Evolutionary conservation across 2,329 filamentous ascomycete species (phyloP).

Genomic region (Botrytis galanthina): DNA sequence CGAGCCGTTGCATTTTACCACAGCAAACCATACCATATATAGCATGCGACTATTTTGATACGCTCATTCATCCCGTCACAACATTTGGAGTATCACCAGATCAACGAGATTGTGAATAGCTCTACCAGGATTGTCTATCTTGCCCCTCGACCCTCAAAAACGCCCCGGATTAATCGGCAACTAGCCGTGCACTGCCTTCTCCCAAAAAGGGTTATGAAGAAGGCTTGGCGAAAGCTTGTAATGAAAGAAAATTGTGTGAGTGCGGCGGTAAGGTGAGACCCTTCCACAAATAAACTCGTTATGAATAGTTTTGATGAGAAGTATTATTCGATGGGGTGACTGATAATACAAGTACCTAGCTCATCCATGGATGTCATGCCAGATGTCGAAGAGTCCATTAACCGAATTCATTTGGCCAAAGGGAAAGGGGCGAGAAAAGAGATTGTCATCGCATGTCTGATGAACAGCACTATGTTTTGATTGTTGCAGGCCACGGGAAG

Average conservation of each 20-base stretch:
- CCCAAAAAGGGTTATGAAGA: not conserved
- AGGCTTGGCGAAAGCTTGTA: slow-evolving; percentile 9
- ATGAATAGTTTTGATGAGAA: not conserved
- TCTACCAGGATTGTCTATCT: not conserved
- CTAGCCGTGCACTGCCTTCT: not conserved
- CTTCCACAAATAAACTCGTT: not conserved
- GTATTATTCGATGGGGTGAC: not conserved
- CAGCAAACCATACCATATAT: not conserved
- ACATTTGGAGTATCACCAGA: not conserved
- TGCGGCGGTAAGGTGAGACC: not conserved
- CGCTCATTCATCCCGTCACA: not conserved
- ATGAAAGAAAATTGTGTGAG: not conserved
- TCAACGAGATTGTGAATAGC: not conserved
- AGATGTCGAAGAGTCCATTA: not conserved
- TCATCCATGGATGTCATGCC: no score
- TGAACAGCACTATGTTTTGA: not conserved
- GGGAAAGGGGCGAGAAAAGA: not conserved
- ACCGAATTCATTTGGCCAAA: not conserved
- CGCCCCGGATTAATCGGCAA: not conserved
- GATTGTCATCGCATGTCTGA: not conserved
- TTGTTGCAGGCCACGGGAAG: not conserved
- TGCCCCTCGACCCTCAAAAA: not conserved
- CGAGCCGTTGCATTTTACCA: not conserved
- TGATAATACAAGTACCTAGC: not conserved
- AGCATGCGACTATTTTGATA: not conserved